A percentile compares a stretch with the other conserved stretches of the same genome.
Conservation (phyloP, 2,329 filamentous ascomycete species). For the Cephalotrichum gorgonifer region DNA sequence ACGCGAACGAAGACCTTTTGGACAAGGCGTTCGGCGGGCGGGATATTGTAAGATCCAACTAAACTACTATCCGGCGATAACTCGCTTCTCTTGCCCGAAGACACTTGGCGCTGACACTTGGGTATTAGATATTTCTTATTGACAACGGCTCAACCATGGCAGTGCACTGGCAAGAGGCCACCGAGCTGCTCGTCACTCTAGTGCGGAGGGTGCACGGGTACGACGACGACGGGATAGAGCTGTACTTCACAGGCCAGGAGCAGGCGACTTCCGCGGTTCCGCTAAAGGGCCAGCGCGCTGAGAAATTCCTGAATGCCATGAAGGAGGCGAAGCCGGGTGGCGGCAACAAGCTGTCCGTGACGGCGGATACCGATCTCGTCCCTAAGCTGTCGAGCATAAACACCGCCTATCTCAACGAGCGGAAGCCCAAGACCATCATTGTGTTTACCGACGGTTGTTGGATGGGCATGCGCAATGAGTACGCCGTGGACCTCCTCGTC, state of each 20-base stretch:
- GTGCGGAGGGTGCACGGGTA: constrained; percentile 15
- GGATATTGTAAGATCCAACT: neutral
- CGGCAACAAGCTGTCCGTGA: too few relatives aligned
- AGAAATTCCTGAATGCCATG: neutral
- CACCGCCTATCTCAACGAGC: neutral
- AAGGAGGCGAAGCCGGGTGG: neutral
- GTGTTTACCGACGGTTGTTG: neutral
- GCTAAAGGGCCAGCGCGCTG: neutral
- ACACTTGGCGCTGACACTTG: constrained; percentile 5
- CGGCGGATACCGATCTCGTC: neutral
- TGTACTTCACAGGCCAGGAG: constrained; percentile 7
- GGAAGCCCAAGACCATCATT: neutral
- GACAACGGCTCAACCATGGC: constrained; percentile 18
- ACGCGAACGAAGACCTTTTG: neutral
- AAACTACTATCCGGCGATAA: too few relatives aligned
- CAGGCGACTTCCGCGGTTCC: neutral
- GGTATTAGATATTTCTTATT: constrained; percentile 15
- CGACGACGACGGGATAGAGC: constrained; percentile 18
- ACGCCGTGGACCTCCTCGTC: neutral
- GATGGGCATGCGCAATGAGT: neutral
- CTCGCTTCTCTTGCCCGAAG: too few relatives aligned
- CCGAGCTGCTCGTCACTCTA: constrained; percentile 12
- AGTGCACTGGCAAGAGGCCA: constrained; percentile 13
- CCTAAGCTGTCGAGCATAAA: neutral
- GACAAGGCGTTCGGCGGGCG: neutral